Conservation (phyloP, 345 rosid genomes). For the Hevea brasiliensis region DNA sequence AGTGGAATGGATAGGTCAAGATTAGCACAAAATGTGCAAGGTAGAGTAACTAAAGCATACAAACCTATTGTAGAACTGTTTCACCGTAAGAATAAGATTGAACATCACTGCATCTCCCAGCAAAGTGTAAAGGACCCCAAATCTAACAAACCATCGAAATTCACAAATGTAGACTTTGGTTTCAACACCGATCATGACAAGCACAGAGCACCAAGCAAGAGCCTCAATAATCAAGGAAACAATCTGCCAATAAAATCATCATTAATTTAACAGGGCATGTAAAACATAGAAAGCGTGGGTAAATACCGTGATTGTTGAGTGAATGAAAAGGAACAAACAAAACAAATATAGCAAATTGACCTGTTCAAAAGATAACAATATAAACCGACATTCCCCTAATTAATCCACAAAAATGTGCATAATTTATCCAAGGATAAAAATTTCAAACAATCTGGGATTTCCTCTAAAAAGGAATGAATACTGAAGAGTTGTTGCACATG, state of each 20-base stretch:
- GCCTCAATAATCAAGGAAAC: constrained; percentile 70
- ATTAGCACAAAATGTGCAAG: background rate
- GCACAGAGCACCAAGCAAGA: constrained; percentile 76
- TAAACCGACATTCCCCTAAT: background rate
- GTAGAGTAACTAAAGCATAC: constrained; percentile 11
- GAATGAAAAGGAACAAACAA: background rate
- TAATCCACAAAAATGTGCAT: background rate
- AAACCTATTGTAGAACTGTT: constrained; percentile 70
- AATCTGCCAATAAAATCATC: constrained; percentile 44
- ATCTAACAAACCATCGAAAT: constrained; percentile 91
- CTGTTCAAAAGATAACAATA: background rate
- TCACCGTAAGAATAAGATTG: constrained; percentile 71
- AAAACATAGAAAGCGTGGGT: background rate
- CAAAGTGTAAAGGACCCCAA: constrained; percentile 72
- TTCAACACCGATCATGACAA: constrained; percentile 73
- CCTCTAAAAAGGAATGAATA: no score
- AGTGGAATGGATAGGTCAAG: constrained; percentile 10
- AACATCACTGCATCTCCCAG: constrained; percentile 83
- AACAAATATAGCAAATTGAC: no score
- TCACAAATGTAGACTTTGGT: constrained; percentile 76
- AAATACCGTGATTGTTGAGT: background rate
- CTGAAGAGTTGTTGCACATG: background rate
- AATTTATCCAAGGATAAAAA: no score
- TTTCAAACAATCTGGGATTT: no score
- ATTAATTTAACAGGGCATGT: background rate